Evolutionary conservation across 2,329 filamentous ascomycete genomes (phyloP).

Genomic region (Neopestalotiopsis sp.): DNA sequence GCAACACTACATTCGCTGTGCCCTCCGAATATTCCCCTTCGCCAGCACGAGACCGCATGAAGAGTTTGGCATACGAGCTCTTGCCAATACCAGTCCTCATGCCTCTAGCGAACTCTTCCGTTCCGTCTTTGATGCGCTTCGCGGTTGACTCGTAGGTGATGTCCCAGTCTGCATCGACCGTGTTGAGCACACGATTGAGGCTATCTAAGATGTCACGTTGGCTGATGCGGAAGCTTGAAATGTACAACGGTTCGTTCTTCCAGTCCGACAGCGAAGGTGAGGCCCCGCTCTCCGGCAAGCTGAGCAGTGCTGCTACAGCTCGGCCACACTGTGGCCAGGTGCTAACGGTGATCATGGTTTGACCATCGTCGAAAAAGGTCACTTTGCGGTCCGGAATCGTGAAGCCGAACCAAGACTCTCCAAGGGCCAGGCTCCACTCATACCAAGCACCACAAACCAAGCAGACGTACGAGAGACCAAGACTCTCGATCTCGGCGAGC

Average conservation of each 20-base stretch:
- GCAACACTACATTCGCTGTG: neutral
- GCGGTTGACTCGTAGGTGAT: constrained; percentile 50
- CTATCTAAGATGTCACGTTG: constrained; percentile 68
- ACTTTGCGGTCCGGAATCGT: constrained; percentile 45
- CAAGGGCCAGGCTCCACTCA: constrained; percentile 50
- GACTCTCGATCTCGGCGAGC: constrained; percentile 41
- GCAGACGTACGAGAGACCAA: constrained; percentile 39
- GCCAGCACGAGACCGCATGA: neutral
- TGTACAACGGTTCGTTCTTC: constrained; percentile 50
- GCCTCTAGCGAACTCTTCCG: constrained; percentile 46
- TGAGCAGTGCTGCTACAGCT: constrained; percentile 55
- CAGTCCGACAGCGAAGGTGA: constrained; percentile 45
- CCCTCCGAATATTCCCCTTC: neutral
- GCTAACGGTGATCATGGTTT: constrained; percentile 55
- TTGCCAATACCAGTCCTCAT: constrained; percentile 49
- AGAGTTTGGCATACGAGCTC: constrained; percentile 52
- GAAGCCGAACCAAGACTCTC: constrained; percentile 48
- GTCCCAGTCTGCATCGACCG: constrained; percentile 62
- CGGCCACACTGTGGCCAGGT: constrained; percentile 62
- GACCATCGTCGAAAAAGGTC: constrained; percentile 59
- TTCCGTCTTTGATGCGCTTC: constrained; percentile 52
- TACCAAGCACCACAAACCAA: constrained; percentile 52
- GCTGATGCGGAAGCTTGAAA: constrained; percentile 59
- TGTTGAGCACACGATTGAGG: constrained; percentile 59
- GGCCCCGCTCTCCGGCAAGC: constrained; percentile 41